These are phyloP conservation scores for Solanum piurae DNA, from an alignment of 257 asterid species.

Conservation along the genomic window DNA sequence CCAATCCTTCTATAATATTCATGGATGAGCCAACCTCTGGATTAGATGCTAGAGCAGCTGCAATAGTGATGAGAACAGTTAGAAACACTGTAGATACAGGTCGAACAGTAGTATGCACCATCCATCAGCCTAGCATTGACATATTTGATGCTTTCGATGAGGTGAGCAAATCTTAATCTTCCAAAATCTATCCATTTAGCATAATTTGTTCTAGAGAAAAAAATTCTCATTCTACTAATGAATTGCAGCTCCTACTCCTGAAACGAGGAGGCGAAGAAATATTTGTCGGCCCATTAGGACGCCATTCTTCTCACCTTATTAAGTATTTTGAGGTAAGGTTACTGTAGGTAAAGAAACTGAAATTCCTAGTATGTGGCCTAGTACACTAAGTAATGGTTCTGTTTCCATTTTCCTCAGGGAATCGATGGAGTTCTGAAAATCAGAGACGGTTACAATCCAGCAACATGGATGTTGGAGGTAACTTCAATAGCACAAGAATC, in stretches of 20 bases:
- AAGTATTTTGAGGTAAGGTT: constrained; percentile 58
- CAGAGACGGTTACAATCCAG: constrained; percentile 73
- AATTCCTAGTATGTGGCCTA: not conserved
- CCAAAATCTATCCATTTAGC: not conserved
- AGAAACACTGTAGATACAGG: constrained; percentile 90
- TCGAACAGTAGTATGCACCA: constrained; percentile 83
- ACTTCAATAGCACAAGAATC: constrained; percentile 54
- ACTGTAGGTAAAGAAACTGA: not conserved
- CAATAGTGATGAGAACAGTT: constrained; percentile 90
- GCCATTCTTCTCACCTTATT: constrained; percentile 47
- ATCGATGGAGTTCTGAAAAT: constrained; percentile 39
- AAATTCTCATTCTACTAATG: not conserved
- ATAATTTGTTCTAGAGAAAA: not conserved
- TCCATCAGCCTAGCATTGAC: constrained; percentile 93
- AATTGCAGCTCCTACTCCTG: constrained; percentile 53
- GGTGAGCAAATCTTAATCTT: constrained; percentile 15
- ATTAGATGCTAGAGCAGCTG: constrained; percentile 94
- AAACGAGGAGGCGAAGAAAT: constrained; percentile 84
- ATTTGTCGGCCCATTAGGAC: constrained; percentile 70
- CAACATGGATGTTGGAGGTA: constrained; percentile 90
- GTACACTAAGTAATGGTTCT: not conserved
- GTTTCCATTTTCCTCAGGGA: constrained; percentile 16
- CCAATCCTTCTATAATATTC: constrained; percentile 89
- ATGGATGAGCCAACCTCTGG: constrained; percentile 98
- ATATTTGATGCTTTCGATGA: constrained; percentile 93